Conservation (phyloP, 2,329 filamentous ascomycete species). For the Fusarium virguliforme region DNA sequence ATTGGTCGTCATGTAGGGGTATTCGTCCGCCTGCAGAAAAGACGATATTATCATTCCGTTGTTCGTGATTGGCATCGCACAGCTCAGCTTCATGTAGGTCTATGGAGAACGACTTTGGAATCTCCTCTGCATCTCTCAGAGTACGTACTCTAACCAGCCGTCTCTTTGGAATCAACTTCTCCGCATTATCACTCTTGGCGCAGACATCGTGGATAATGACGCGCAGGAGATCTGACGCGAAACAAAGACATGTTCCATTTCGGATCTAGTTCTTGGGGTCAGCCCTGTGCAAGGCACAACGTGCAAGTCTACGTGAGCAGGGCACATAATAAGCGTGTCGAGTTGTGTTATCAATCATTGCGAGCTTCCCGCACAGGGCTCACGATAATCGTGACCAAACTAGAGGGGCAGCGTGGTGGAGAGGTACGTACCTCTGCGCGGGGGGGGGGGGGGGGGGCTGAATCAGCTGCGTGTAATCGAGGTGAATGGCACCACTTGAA, state of each 20-base stretch:
- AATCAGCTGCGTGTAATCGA: slow-evolving; percentile 37
- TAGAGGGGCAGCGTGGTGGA: not conserved
- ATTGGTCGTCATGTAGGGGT: not conserved
- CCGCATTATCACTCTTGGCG: slow-evolving; percentile 7
- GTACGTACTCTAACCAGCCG: not conserved
- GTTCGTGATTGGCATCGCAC: not conserved
- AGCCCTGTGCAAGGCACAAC: not conserved
- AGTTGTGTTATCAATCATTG: not conserved
- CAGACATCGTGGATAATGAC: not conserved
- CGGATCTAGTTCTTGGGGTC: not conserved
- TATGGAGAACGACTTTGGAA: not conserved
- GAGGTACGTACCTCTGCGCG: not conserved
- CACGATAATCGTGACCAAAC: not conserved
- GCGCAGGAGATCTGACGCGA: slow-evolving; percentile 4
- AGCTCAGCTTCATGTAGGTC: not conserved
- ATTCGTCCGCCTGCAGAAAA: not conserved
- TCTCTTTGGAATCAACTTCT: slow-evolving; percentile 6
- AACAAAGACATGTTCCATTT: not conserved
- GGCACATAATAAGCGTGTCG: not conserved
- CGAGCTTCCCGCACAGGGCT: not conserved
- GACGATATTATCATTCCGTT: not conserved
- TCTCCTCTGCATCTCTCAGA: not conserved
- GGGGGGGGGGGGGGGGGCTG: slow-evolving; percentile 19
- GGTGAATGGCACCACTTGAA: slow-evolving; percentile 11
- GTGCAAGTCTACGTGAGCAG: not conserved